Evolutionary conservation across 805 yeast genomes (phyloP), one percentile per base, ranked within the genome.

Genomic region (Ogataea pignaliae): DNA sequence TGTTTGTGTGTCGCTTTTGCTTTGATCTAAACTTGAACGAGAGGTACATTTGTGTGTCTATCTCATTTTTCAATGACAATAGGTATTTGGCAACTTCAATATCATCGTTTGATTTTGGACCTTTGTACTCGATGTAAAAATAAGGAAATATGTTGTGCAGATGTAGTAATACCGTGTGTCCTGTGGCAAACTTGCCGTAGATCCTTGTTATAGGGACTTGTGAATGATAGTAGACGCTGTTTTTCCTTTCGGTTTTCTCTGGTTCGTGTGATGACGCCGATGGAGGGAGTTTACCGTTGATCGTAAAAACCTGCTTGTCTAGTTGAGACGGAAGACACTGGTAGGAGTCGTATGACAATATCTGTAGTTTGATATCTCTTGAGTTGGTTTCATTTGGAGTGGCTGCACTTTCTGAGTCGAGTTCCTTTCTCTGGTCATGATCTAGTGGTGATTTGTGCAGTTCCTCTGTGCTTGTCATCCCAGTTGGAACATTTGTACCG

Each of bases 141-240:
- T 91, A 93, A 0, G 98, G 99, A 51, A 73, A 87, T 15, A 78
- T 77, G 34, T 91, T 90, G 65, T 90, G 98, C 10, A 93, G 67
- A 60, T 93, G 97, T 1, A 85, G 75, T 12, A 76, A 52, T 10
- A 73, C 71, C 28, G 78, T 76, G 51, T 78, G 79, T 0, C 88
- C 86, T 0, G 81, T 70, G 1, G 77, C 71, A 1, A 83, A 50
- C 11, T 78, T 72, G 0, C 97, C 98, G 65, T 79, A 93, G 0
- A 93, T 64, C 39, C 98, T 66, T 1, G 89, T 66, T 0, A 88
- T 69, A 0, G 98, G 98, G 0, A 85, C 90, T 36, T 75, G 76
- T 3, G 61, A 50, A 30, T 71, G 67, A 7, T 50, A 43, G 10
- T 21, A 21, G 7, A 21, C 26, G 35, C n/a, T 14, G 36, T 10